Evolutionary conservation across 2,329 filamentous ascomycete species (phyloP), one percentile per base, ranked within the genome.

Genomic region (Trichophyton verrucosum): DNA sequence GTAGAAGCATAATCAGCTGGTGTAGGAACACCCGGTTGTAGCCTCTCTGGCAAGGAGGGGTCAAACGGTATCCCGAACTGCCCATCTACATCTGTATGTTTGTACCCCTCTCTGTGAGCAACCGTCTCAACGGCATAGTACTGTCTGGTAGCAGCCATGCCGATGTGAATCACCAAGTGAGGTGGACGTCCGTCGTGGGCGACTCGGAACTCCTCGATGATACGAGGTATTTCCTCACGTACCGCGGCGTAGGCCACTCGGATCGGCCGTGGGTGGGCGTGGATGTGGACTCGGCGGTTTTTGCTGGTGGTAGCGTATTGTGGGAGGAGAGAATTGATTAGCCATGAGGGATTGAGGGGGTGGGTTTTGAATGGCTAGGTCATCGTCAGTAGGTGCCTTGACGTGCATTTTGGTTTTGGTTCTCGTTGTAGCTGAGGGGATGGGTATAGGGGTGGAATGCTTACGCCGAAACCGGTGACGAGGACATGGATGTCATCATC

Each of bases 261-360:
- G 49, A 95, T 79, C 0, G 88, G 81, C 47, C 81, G 75, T 0
- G 85, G 82, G 68, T 90, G 84, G 24, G 78, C 76, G 58, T 77
- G 66, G 64, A 77, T 66, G n/a, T 69, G 62, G 63, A 77, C 67
- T 59, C 72, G 66, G 67, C 69, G 66, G 66, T 69, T 60, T 65
- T 67, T 38, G 8, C 62, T 57, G 20, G 66, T 63, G 1, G 84
- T 81, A 3, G 91, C 80, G 66, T 82, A 80, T 1, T 80, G 72
- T 2, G 89, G 86, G n/a, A 95, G 82, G 20, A 76, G 78, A 27
- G 78, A 80, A 57, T 87, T 84, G 69, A 95, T 91, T 69, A 91
- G 82, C 81, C 84, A 91, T 2, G 89, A 90, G 7, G 90, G 89
- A 70, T 95, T 95, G 62, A 86, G 76, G 30, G 85, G 82, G 69